A percentile compares a stretch with the other conserved stretches of the same genome.
These are phyloP conservation scores for Saccharomyces hybrid DNA, from an alignment of 1,139 yeast genomes.

Conservation along the genomic window DNA sequence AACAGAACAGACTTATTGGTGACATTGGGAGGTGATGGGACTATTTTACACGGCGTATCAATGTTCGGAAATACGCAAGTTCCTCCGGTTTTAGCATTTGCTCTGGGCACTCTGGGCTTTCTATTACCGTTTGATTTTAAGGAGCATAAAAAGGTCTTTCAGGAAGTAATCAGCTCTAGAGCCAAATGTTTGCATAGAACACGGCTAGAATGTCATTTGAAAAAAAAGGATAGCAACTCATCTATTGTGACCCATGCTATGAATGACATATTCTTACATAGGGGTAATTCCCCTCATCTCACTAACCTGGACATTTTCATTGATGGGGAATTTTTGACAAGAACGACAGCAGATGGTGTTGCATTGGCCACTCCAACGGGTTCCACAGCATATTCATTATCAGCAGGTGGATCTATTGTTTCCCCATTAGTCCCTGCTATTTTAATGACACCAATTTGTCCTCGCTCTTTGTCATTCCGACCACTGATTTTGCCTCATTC, in stretches of 20 bases:
- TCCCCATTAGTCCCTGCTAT: constrained; percentile 84
- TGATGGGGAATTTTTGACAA: constrained; percentile 74
- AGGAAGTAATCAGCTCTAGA: constrained; percentile 55
- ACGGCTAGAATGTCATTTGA: constrained; percentile 66
- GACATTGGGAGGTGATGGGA: constrained; percentile 93
- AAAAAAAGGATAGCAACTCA: constrained; percentile 19
- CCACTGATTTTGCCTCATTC: constrained; percentile 75
- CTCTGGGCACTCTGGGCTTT: constrained; percentile 88
- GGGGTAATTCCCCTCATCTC: constrained; percentile 84
- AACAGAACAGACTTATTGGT: constrained; percentile 59
- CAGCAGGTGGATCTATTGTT: constrained; percentile 88
- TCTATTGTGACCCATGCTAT: constrained; percentile 53
- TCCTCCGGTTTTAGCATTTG: constrained; percentile 84
- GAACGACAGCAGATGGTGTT: constrained; percentile 89
- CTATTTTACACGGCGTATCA: constrained; percentile 66
- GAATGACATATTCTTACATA: constrained; percentile 82
- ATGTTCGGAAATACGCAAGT: constrained; percentile 59
- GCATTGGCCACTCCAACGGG: constrained; percentile 88
- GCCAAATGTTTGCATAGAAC: constrained; percentile 68
- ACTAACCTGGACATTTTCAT: constrained; percentile 74
- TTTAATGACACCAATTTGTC: constrained; percentile 80
- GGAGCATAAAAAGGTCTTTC: constrained; percentile 54
- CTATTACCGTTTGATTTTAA: constrained; percentile 75
- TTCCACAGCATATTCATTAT: constrained; percentile 84
- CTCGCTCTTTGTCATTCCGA: constrained; percentile 78